Base-by-base conservation (phyloP, 768 basidiomycete genomes). In the Macrolepiota fuliginosa region DNA sequence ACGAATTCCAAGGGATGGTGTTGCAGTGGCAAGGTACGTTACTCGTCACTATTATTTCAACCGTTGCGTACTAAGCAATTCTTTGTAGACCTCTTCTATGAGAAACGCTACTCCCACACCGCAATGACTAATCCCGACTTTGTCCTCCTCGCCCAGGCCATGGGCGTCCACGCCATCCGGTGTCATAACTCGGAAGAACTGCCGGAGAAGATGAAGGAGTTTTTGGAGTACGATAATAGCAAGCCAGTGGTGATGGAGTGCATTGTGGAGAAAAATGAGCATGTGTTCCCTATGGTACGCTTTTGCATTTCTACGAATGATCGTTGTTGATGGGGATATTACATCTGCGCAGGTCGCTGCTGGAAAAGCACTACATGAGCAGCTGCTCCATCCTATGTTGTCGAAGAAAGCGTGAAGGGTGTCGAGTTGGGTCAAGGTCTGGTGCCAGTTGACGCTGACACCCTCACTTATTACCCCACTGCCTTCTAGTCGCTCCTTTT, bases 1-100 rank as follows among this genome's bases (percentile, higher is more conserved):
- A 97, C 75, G 94, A 96, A 71, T 97, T 96, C 84, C 96, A 97
- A 74, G 97, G 97, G 56, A 99, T 99, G 97, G 97, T 98, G 13
- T 78, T 93, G 35, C 97, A 99, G 79, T 98, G 96, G 97, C 97
- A 98, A 83, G 93, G 93, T 94, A 62, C 55, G 81, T 71, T 24
- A 19, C 12, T 29, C n/a, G 39, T 19, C 64, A 37, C 49, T 13
- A 39, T 39, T 27, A 24, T 51, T 25, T 2, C 25, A 7, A 32
- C 7, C 29, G 29, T n/a, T n/a, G 7, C 7, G 7, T 32, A 32
- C 29, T 32, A 32, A 32, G 29, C 29, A n/a, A n/a, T 46, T 19
- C 25, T 51, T 50, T 42, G 11, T 40, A 78, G 96, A 98, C 73
- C 84, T 99, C 11, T 99, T 99, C 82, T 99, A 98, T 75, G 91